These are phyloP conservation scores for Auriscalpium microsporum DNA, from an alignment of 768 basidiomycete species.

Conservation along the genomic window DNA sequence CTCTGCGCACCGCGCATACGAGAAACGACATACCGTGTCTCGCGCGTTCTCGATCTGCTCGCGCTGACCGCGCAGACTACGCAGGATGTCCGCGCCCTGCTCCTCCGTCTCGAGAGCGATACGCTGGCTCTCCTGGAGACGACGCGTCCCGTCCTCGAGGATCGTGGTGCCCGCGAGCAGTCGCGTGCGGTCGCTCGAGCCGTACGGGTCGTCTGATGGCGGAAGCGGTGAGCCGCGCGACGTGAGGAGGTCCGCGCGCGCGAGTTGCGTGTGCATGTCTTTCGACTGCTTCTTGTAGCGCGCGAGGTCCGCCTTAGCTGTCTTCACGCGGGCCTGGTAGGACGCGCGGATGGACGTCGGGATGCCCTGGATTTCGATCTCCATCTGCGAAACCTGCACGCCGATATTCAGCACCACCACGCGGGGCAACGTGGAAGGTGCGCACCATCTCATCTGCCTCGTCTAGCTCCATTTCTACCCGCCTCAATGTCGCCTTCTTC, in stretches of 20 bases:
- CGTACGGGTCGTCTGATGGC: slow-evolving; percentile 76
- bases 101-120: slow-evolving; percentile 95
- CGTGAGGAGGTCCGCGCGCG: slow-evolving; percentile 70
- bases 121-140: slow-evolving; percentile 84
- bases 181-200: slow-evolving; percentile 65
- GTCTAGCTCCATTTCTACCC: slow-evolving; percentile 92
- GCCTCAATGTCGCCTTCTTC: slow-evolving; percentile 67
- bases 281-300: slow-evolving; percentile 76
- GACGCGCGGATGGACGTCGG: slow-evolving; percentile 74
- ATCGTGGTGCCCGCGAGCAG: slow-evolving; percentile 70
- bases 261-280: slow-evolving; percentile 59
- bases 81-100: slow-evolving; percentile 86
- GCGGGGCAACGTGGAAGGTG: neutral
- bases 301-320: slow-evolving; percentile 66
- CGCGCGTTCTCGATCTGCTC: slow-evolving; percentile 93
- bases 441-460: slow-evolving; percentile 96
- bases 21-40: slow-evolving; percentile 55
- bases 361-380: slow-evolving; percentile 93
- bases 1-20: neutral
- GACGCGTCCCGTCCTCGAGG: slow-evolving; percentile 75
- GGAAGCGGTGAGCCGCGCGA: slow-evolving; percentile 22
- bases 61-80: slow-evolving; percentile 76
- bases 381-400: slow-evolving; percentile 92
- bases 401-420: neutral
- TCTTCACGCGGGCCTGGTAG: slow-evolving; percentile 67